Conservation (phyloP, 768 basidiomycete species). For the Phaeotremella skinneri region DNA sequence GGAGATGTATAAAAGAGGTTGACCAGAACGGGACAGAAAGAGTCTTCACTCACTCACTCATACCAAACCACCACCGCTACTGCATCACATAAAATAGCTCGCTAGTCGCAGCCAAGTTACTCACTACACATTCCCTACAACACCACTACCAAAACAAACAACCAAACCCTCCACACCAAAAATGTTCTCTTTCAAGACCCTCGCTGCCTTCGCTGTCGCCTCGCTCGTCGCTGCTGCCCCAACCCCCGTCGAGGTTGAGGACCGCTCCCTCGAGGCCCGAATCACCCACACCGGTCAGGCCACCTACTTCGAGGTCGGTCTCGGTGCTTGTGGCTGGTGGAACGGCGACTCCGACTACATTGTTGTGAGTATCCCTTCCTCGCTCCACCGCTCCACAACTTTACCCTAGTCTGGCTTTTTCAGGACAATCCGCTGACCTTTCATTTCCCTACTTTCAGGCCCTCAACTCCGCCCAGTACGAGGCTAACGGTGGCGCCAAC, state of each 20-base stretch:
- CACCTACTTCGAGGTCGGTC: conserved; percentile 40
- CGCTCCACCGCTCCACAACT: neutral
- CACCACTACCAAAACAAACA: too few species aligned
- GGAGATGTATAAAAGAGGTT: neutral
- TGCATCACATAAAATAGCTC: too few species aligned
- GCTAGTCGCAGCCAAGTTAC: neutral
- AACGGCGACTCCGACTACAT: conserved; percentile 36
- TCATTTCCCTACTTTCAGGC: conserved; percentile 16
- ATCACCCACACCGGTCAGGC: conserved; percentile 33
- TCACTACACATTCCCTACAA: neutral
- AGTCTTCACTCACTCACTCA: neutral
- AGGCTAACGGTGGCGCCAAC: conserved; percentile 26
- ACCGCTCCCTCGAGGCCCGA: conserved; percentile 27
- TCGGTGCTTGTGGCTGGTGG: conserved; percentile 34
- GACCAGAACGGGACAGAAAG: too few species aligned
- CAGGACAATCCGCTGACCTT: too few species aligned
- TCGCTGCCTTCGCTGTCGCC: conserved; percentile 27
- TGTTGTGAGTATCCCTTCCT: conserved; percentile 14
- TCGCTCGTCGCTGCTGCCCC: conserved; percentile 30
- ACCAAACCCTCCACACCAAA: conserved; percentile 12
- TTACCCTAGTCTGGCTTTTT: too few species aligned
- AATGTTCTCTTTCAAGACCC: conserved; percentile 38
- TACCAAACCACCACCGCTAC: neutral
- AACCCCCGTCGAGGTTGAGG: conserved; percentile 21
- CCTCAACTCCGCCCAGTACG: conserved; percentile 36